phyloP scores from a whole-genome alignment of 371 early-diverging fungal species.

The Nosema muscidifuracis region DNA sequence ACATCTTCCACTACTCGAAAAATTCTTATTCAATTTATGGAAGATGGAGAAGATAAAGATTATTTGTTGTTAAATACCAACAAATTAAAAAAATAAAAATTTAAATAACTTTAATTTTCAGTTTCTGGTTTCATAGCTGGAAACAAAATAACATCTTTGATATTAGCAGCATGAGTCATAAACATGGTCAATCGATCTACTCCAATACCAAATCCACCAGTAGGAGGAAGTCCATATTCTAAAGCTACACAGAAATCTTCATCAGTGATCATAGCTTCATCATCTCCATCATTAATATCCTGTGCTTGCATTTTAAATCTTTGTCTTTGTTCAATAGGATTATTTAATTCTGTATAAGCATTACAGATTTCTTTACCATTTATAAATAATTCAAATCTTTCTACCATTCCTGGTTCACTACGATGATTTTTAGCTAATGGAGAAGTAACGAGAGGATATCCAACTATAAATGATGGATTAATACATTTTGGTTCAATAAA shows the following conservation, averaged over 20 bases:
- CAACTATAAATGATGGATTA: conserved; percentile 88
- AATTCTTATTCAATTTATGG: neutral
- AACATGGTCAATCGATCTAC: conserved; percentile 96
- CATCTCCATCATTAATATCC: conserved; percentile 94
- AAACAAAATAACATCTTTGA: conserved; percentile 91
- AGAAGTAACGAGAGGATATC: conserved; percentile 95
- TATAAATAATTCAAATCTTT: conserved; percentile 96
- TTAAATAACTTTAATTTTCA: neutral
- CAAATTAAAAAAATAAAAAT: neutral
- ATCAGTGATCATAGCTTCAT: conserved; percentile 95
- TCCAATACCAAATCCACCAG: conserved; percentile 94
- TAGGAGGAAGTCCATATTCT: conserved; percentile 96
- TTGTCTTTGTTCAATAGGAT: conserved; percentile 87
- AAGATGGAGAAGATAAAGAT: neutral
- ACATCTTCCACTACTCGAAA: neutral
- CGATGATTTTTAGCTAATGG: conserved; percentile 97
- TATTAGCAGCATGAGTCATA: conserved; percentile 92
- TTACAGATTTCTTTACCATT: conserved; percentile 96
- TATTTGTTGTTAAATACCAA: neutral
- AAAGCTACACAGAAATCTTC: conserved; percentile 91
- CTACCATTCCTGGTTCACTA: conserved; percentile 77
- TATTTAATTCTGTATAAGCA: conserved; percentile 95
- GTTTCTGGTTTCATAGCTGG: conserved; percentile 67
- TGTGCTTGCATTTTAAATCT: conserved; percentile 89
- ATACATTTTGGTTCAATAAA: conserved; percentile 86